These are phyloP conservation scores for Hanseniaspora lachancei DNA, from an alignment of 805 yeast species.

Conservation along the genomic window DNA sequence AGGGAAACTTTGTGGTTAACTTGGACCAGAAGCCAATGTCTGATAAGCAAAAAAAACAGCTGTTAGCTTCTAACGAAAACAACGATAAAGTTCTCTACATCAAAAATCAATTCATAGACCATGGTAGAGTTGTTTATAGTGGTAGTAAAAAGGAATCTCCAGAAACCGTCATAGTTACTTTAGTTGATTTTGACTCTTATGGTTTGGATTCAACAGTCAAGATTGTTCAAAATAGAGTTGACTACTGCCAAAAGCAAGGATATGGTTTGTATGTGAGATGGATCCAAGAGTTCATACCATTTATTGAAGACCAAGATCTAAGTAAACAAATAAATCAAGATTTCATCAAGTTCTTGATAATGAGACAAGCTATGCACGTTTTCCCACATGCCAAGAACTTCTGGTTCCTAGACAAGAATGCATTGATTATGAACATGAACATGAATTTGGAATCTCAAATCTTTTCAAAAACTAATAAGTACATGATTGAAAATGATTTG, in stretches of 20 bases:
- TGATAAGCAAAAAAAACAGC: conserved; percentile 25
- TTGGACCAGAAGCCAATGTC: conserved; percentile 32
- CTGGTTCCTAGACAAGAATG: conserved; percentile 74
- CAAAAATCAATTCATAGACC: conserved; percentile 47
- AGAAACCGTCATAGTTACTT: conserved; percentile 62
- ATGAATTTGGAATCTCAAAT: conserved; percentile 49
- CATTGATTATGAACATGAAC: conserved; percentile 59
- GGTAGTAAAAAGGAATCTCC: conserved; percentile 34
- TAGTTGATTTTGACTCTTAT: conserved; percentile 60
- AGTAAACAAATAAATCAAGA: conserved; percentile 17
- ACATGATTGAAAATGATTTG: conserved; percentile 15
- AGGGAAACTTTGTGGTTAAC: conserved; percentile 28
- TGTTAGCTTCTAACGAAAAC: conserved; percentile 16
- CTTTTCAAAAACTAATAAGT: conserved; percentile 50
- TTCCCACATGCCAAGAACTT: conserved; percentile 85
- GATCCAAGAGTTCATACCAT: conserved; percentile 68
- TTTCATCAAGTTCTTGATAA: conserved; percentile 21
- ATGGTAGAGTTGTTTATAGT: conserved; percentile 42
- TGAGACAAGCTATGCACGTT: conserved; percentile 85
- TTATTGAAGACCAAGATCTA: conserved; percentile 35
- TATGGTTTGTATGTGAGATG: conserved; percentile 79
- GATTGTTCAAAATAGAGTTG: conserved; percentile 73
- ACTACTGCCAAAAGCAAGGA: conserved; percentile 68
- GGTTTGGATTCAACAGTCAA: conserved; percentile 47
- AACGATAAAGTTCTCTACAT: conserved; percentile 31